Base-by-base conservation (phyloP, 768 basidiomycete species). In the Lentinula detonsa region DNA sequence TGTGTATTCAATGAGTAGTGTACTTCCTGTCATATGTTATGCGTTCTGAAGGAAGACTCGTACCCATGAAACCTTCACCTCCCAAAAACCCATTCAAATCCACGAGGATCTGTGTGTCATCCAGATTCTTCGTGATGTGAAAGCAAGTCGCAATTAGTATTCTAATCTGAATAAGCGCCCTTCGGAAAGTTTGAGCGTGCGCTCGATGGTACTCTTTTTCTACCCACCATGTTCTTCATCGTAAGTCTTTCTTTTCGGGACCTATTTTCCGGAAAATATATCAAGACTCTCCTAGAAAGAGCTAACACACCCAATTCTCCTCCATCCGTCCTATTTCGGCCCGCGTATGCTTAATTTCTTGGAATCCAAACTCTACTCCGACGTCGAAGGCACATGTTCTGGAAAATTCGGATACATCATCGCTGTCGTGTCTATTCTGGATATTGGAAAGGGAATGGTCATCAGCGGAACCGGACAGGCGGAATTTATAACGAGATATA, bases 311-410 rank as follows among this genome's bases (percentile, higher is more conserved):
- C 96, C 95, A 4, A 97, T 98, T 70, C 86, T 95, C 40, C 83
- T 99, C 28, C 96, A 98, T 71, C 97, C 97, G 28, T 98, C 96
- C 16, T 99, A 97, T 75, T 99, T 99, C 71, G 95, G 95, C 7
- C 93, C 96, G 9, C 89, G 92, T 64, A 95, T 98, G 86, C 85
- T 93, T 62, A 89, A 91, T 65, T 95, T 93, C 76, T 85, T 99
- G 58, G 88, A 93, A 72, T 88, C 87, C 57, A 96, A 97, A 73
- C 84, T 98, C 33, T 95, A 97, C 69, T 86, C 92, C 15, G 95
- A 97, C 71, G 95, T 98, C 63, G 96, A 99, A 71, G 97, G 97
- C 31, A 97, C 95, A 55, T 98, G 96, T 71, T 92, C 91, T 45
- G 97, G 97, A 39, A 87, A 91, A 68, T 92, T 95, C 66, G 97